These are phyloP conservation scores for Taxillus chinensis DNA, from an alignment of 164 flowering plant genomes.

Conservation along the genomic window DNA sequence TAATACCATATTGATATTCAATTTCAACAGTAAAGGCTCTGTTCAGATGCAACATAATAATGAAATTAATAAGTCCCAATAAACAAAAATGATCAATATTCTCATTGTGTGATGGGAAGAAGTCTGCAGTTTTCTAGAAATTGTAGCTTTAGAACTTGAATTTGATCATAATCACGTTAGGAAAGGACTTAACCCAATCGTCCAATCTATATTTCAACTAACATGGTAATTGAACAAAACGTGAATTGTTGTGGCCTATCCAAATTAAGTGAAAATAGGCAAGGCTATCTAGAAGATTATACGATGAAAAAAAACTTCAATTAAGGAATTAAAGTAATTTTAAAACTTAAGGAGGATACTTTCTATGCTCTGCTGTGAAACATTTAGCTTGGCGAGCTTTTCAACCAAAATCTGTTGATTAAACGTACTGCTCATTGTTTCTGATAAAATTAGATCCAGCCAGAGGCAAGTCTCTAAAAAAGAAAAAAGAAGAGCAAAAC, in stretches of 20 bases:
- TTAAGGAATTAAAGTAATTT: background rate
- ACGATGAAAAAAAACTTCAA: background rate
- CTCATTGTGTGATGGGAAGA: no score
- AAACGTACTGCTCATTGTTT: conserved; percentile 67
- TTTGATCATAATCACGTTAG: no score
- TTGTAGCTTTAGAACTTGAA: no score
- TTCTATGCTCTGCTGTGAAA: conserved; percentile 82
- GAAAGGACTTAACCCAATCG: no score
- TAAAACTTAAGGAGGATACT: conserved; percentile 53
- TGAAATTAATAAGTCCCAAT: no score
- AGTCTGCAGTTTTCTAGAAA: no score
- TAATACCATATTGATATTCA: background rate
- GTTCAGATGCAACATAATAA: no score
- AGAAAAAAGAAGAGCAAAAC: background rate
- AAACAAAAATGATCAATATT: no score
- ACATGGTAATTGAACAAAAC: no score
- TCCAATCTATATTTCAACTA: no score
- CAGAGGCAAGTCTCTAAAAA: conserved; percentile 3
- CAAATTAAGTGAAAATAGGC: background rate
- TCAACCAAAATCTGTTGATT: conserved; percentile 83
- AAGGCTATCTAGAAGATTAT: background rate
- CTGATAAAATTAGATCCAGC: conserved; percentile 9
- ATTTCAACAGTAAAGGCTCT: background rate
- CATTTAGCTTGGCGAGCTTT: conserved; percentile 79
- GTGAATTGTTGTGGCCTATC: no score